Base-by-base conservation (phyloP, 108 stramenopile genomes). In the Epithemia pelagica region DNA sequence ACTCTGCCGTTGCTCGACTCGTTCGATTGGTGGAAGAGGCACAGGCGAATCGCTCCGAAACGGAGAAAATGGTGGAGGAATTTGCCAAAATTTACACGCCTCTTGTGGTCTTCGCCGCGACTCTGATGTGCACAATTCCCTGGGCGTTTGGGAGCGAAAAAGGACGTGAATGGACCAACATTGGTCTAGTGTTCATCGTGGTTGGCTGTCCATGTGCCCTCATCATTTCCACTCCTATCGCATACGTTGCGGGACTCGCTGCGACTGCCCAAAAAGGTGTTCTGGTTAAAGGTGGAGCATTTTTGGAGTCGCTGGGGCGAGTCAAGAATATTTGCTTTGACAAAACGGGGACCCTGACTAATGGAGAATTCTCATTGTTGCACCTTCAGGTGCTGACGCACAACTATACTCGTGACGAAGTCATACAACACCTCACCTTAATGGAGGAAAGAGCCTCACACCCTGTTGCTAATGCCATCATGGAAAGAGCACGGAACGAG, bases 211-310 rank as follows among this genome's bases (percentile, higher is more conserved):
- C 88, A 26, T 89, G 95, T 64, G 92, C 95, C 18, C 75, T 96
- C 53, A 89, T 91, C 59, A 92, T 94, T 53, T 78, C 82, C n/a
- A 90, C 95, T 15, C 95, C 95, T 32, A 86, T 96, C 8, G 59
- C 74, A 7, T 89, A 89, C 71, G 91, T 90, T 10, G 88, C 91
- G 24, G 92, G 86, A 30, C 60, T 96, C 7, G 91, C 92, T 7
- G 83, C 85, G n/a, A 78, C 86, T 18, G 92, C 95, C 18, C 86
- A 91, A 67, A 69, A 65, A 32, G 92, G 95, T 26, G 73, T 96
- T 20, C 30, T 96, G 26, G 66, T 93, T 28, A 89, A 89, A 67
- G 90, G 92, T 28, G 90, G 88, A 26, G 67, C 67, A 2, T 62
- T 82, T 58, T 65, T 96, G 1, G 95, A 96, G 62, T 78, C 76